phyloP scores from a whole-genome alignment of 768 basidiomycete species.

The Leccinum subtestaceum region DNA sequence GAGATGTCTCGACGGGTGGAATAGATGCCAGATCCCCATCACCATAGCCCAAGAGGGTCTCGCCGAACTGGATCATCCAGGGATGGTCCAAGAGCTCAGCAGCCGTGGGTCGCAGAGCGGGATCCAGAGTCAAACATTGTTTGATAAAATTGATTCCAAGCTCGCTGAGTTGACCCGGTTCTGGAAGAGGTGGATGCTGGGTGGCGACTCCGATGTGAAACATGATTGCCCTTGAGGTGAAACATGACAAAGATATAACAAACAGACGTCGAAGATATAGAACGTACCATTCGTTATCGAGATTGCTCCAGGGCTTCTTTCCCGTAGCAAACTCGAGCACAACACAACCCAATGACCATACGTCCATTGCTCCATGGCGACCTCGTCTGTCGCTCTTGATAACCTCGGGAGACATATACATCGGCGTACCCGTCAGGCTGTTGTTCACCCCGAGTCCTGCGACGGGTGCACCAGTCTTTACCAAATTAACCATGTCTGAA shows the following conservation, averaged over 20 bases:
- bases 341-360: constrained; percentile 98
- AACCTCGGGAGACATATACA: constrained; percentile 99
- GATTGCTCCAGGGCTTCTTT: constrained; percentile 96
- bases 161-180: constrained; percentile 83
- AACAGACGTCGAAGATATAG: not conserved
- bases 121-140: constrained; percentile 85
- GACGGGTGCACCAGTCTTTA: constrained; percentile 35
- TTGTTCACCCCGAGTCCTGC: constrained; percentile 61
- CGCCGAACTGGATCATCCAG: constrained; percentile 86
- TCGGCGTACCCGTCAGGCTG: constrained; percentile 93
- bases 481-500: constrained; percentile 37
- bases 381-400: constrained; percentile 92
- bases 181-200: constrained; percentile 93
- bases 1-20: constrained; percentile 44
- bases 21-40: constrained; percentile 55
- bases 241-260: constrained; percentile 4
- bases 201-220: constrained; percentile 98
- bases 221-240: constrained; percentile 88
- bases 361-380: constrained; percentile 93
- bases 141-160: constrained; percentile 93
- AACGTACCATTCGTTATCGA: constrained; percentile 95
- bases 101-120: constrained; percentile 79
- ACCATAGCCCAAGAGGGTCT: constrained; percentile 65
- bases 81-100: constrained; percentile 80
- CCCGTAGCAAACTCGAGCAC: constrained; percentile 96